Evolutionary conservation across 2,329 filamentous ascomycete species (phyloP), one percentile per base, ranked within the genome.

Genomic region (Aspergillus sp.): DNA sequence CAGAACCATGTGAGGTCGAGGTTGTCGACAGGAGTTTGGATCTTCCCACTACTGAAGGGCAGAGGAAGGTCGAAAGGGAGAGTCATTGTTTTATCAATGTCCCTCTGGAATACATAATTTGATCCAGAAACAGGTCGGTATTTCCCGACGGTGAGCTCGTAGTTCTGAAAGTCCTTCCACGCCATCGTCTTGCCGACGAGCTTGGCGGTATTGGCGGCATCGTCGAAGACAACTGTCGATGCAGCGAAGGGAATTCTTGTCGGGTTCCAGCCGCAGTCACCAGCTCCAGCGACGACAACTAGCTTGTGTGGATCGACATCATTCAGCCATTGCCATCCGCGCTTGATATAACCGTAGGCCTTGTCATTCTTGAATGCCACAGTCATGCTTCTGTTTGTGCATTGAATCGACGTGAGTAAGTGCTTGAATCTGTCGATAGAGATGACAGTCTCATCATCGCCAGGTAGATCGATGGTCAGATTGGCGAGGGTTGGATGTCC

Each of bases 261-360:
- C 9, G 54, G 41, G 41, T 69, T 70, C 66, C 65, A 71, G n/a
- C 62, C 62, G 62, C 69, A 71, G 19, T 69, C 64, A 3, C 58
- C 58, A n/a, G 53, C 60, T 15, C 67, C 69, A 23, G 68, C 64
- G 23, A 71, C 64, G 25, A 71, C 31, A 8, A 71, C 51, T 13
- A 71, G 60, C 6, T 60, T 63, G 22, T 60, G 62, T 31, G 65
- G 51, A 38, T 64, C 61, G 3, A 50, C 56, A 15, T 64, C 62
- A 31, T 70, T 71, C 31, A 68, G 56, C 69, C 68, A 71, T 45
- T 59, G 43, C 67, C 68, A 70, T 46, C 49, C 54, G 15, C 47
- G 55, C 57, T 64, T 63, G 13, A 59, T 54, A 54, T 66, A 63
- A n/a, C 25, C 49, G 41, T 61, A 69, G 3, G 60, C 59, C 7